Evolutionary conservation across 805 yeast genomes (phyloP), one percentile per base, ranked within the genome.

Genomic region (Vanderwaltozyma tropicalis): DNA sequence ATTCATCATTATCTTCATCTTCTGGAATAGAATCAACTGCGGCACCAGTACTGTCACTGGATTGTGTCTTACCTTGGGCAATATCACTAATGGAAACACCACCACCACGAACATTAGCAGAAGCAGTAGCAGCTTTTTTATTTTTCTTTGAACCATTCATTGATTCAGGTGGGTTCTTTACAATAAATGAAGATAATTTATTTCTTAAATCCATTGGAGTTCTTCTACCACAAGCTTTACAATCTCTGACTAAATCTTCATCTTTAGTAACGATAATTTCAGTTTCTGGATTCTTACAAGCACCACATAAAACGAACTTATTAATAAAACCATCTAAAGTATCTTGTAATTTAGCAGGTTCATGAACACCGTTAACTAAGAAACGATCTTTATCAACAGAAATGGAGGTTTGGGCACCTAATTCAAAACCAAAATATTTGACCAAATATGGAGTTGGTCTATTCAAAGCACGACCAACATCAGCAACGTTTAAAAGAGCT

Each of bases 281-380:
- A 18, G 98, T 92, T 67, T 92, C 98, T 33, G 98, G 98, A 67
- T 92, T 92, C 68, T 84, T 83, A 72, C 98, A 92, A 40, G 85
- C 73, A 20, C 83, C 88, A 75, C 98, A 92, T 37, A 92, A 74
- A 44, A 92, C 96, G 57, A 86, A 92, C 63, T 80, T 88, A 66
- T 69, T 71, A 68, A 92, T 92, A 66, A 92, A 92, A 2, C 94
- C 96, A 62, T 92, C 98, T 55, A 92, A 70, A 21, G 82, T 74
- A 58, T 92, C 98, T 69, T 92, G 98, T 51, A 92, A 73, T 64
- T 86, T 88, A 45, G 72, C 71, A 34, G 88, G 78, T 54, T 86
- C 95, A 59, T 92, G 98, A 31, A 78, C 84, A 67, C 98, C 98
- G 62, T 92, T 92, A 44, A 92, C 94, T 47, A 89, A 69, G 62